Base-by-base conservation (phyloP, 371 early-diverging fungal genomes). In the Zopfochytrium polystomum region DNA sequence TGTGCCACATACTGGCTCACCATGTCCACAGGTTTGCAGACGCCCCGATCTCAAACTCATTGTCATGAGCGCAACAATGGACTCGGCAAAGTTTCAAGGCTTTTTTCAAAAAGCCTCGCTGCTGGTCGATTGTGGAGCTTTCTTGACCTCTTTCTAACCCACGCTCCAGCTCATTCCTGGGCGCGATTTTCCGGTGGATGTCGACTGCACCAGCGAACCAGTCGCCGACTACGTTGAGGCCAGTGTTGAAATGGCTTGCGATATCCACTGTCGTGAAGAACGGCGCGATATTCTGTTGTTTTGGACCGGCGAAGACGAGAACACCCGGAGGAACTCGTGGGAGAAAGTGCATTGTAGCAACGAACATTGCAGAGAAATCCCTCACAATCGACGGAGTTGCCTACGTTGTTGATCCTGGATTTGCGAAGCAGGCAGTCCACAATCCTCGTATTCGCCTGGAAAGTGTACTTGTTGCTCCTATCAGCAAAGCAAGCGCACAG, bases 361-460 rank as follows among this genome's bases (percentile, higher is more conserved):
- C 99, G 42, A 99, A 99, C 72, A 91, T 99, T 75, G 97, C 98
- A 13, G 99, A 99, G 78, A 98, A 99, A 1, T 95, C 95, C 49
- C 83, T 99, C 52, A 99, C 99, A 2, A 98, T 99, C 58, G 93
- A 95, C 62, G 95, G 96, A 34, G 91, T 99, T 52, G 91, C 89
- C 23, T 98, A 98, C 77, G 99, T 99, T 38, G 86, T 99, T 34
- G 99, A 99, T 68, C 92, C 93, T 38, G 99, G 99, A 0, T 87
- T 97, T 58, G 84, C 95, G 6, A 99, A 99, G 71, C 88, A 94
- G 64, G 96, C 95, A 76, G 95, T 92, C 25, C 70, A 70, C 63
- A 72, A 75, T 51, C 72, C 70, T 3, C 46, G 68, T 11, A 71
- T 94, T 48, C 55, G 74, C 23, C 82, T 94, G 31, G 96, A 96